Evolutionary conservation across 257 asterid genomes (phyloP).

Genomic region (Paulownia fortunei): DNA sequence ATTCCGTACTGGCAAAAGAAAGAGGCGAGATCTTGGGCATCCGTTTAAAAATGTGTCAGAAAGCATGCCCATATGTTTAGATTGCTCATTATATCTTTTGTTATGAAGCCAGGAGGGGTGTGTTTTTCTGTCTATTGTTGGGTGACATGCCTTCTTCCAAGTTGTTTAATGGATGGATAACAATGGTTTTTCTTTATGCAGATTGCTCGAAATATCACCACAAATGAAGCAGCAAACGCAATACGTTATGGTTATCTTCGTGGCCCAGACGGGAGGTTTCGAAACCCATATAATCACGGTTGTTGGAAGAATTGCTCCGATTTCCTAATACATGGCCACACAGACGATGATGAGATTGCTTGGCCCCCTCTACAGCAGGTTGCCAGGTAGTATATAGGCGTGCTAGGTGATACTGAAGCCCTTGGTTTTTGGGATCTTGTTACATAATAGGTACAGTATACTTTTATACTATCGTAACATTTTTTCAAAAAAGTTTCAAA

Average conservation of each 20-base stretch:
- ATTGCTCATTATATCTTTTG: too few relatives aligned
- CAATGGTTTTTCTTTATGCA: slow-evolving; percentile 38
- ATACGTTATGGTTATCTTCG: slow-evolving; percentile 85
- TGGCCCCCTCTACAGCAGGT: slow-evolving; percentile 87
- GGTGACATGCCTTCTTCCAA: neutral
- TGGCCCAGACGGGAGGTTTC: slow-evolving; percentile 88
- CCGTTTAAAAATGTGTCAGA: too few relatives aligned
- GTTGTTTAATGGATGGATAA: neutral
- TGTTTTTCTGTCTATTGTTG: neutral
- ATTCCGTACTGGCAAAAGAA: too few relatives aligned
- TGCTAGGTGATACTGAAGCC: slow-evolving; percentile 21
- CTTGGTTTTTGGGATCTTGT: slow-evolving; percentile 30
- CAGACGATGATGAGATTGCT: slow-evolving; percentile 84
- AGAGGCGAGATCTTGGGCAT: too few relatives aligned
- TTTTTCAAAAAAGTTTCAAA: slow-evolving; percentile 17
- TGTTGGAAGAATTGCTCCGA: slow-evolving; percentile 89
- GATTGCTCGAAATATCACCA: slow-evolving; percentile 90
- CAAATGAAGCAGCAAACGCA: slow-evolving; percentile 89
- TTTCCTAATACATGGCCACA: slow-evolving; percentile 75
- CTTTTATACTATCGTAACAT: slow-evolving; percentile 19
- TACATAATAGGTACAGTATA: slow-evolving; percentile 17
- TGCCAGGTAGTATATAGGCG: slow-evolving; percentile 44
- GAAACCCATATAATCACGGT: slow-evolving; percentile 95
- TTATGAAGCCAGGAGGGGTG: neutral
- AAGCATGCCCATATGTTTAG: too few relatives aligned